Conservation (phyloP, 2,329 filamentous ascomycete genomes). For the Teratosphaeriaceae sp. region DNA sequence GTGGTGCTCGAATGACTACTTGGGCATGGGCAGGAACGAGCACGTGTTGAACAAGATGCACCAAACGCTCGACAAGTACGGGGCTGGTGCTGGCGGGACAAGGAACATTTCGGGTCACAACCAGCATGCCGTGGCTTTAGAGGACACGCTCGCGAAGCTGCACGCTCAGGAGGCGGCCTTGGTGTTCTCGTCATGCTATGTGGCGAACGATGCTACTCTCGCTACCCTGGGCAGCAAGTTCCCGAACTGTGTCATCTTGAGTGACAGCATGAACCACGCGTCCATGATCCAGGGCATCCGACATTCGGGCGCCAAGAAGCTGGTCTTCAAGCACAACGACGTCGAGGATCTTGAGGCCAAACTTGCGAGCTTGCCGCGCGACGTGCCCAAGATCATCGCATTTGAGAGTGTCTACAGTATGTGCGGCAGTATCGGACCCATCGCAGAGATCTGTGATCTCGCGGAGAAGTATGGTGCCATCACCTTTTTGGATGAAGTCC, state of each 20-base stretch:
- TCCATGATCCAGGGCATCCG: slow-evolving; percentile 99
- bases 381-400: slow-evolving; percentile 94
- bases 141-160: slow-evolving; percentile 74
- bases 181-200: slow-evolving; percentile 96
- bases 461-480: slow-evolving; percentile 97
- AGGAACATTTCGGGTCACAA: slow-evolving; percentile 98
- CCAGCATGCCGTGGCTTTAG: slow-evolving; percentile 80
- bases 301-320: slow-evolving; percentile 92
- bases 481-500: slow-evolving; percentile 97
- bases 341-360: slow-evolving; percentile 88
- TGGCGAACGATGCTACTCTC: slow-evolving; percentile 94
- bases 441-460: slow-evolving; percentile 90
- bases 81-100: slow-evolving; percentile 89
- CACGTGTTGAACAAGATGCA: slow-evolving; percentile 89
- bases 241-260: slow-evolving; percentile 95
- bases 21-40: slow-evolving; percentile 92
- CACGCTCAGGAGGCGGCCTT: slow-evolving; percentile 88
- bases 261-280: slow-evolving; percentile 93
- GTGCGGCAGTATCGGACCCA: slow-evolving; percentile 95
- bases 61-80: slow-evolving; percentile 87
- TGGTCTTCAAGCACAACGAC: slow-evolving; percentile 99
- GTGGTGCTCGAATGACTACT: slow-evolving; percentile 99
- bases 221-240: slow-evolving; percentile 96
- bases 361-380: slow-evolving; percentile 74
- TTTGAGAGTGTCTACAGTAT: slow-evolving; percentile 99